A percentile compares a stretch with the other conserved stretches of the same genome.
Evolutionary conservation across 179 eudicot species (phyloP).

Genomic region (Kewa caespitosa): DNA sequence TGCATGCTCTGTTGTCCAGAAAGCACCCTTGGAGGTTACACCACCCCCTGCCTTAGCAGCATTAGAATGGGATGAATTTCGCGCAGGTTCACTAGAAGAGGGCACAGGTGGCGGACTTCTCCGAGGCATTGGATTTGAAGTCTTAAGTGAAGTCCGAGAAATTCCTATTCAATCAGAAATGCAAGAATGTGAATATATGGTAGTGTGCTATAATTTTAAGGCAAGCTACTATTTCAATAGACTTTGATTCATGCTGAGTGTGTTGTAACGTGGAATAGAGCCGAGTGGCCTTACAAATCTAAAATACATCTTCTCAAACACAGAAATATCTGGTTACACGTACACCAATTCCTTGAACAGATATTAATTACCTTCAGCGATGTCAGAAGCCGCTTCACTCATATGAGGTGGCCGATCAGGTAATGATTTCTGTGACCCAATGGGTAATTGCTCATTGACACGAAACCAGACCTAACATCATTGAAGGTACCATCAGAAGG

Average conservation of each 20-base stretch:
- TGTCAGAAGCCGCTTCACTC: slow-evolving; percentile 43
- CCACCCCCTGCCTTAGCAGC: slow-evolving; percentile 39
- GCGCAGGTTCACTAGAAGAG: slow-evolving; percentile 52
- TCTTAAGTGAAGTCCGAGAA: slow-evolving; percentile 44
- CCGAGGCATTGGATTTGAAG: slow-evolving; percentile 53
- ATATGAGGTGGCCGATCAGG: slow-evolving; percentile 88
- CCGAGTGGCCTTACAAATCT: neutral
- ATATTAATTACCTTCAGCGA: slow-evolving; percentile 51
- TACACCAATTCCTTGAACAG: slow-evolving; percentile 1
- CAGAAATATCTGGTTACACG: neutral
- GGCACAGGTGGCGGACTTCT: slow-evolving; percentile 86
- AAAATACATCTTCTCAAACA: neutral
- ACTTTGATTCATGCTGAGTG: neutral
- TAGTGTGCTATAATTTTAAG: too few relatives aligned
- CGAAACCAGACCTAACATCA: slow-evolving; percentile 93
- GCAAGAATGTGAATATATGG: neutral
- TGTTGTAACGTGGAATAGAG: neutral
- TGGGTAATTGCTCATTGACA: slow-evolving; percentile 81
- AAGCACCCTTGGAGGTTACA: slow-evolving; percentile 66
- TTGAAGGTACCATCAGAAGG: slow-evolving; percentile 16
- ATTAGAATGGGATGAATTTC: slow-evolving; percentile 37
- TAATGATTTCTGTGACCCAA: slow-evolving; percentile 70
- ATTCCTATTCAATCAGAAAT: slow-evolving; percentile 38
- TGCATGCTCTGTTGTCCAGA: slow-evolving; percentile 86
- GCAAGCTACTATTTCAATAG: slow-evolving; percentile 8